A percentile compares a stretch with the other conserved stretches of the same genome.
Evolutionary conservation across 75 land plant species (phyloP).

Genomic region (Sequoia sempervirens): DNA sequence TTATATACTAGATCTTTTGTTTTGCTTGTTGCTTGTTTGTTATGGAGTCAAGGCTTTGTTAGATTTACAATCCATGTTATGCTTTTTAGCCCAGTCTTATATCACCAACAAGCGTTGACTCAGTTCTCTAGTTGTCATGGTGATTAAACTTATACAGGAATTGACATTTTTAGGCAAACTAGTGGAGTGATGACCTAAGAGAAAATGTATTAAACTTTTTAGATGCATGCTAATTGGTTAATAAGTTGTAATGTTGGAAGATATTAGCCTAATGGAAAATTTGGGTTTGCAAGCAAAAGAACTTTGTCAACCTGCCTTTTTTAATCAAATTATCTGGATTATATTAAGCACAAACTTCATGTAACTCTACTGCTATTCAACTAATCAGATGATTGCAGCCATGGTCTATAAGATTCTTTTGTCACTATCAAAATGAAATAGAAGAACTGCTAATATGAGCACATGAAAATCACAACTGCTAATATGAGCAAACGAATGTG

Average conservation of each 20-base stretch:
- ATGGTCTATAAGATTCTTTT: neutral
- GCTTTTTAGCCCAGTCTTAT: neutral
- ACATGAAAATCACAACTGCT: neutral
- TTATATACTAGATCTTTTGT: neutral
- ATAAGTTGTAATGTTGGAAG: neutral
- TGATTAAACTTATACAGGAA: neutral
- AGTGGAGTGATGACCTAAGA: neutral
- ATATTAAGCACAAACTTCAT: neutral
- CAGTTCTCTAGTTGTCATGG: neutral
- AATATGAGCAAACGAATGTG: neutral
- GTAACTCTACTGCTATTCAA: neutral
- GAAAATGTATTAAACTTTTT: neutral
- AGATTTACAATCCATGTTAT: neutral
- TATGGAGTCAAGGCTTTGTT: neutral
- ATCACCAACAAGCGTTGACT: neutral
- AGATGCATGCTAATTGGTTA: neutral
- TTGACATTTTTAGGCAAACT: neutral
- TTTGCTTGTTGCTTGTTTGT: neutral
- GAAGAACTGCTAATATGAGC: neutral
- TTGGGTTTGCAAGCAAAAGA: neutral
- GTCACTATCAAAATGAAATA: neutral
- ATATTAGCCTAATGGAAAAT: neutral
- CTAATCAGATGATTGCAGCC: neutral
- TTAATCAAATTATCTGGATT: neutral
- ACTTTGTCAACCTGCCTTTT: neutral